Evolutionary conservation across 2,329 filamentous ascomycete species (phyloP).

Genomic region (Rutstroemia sp.): DNA sequence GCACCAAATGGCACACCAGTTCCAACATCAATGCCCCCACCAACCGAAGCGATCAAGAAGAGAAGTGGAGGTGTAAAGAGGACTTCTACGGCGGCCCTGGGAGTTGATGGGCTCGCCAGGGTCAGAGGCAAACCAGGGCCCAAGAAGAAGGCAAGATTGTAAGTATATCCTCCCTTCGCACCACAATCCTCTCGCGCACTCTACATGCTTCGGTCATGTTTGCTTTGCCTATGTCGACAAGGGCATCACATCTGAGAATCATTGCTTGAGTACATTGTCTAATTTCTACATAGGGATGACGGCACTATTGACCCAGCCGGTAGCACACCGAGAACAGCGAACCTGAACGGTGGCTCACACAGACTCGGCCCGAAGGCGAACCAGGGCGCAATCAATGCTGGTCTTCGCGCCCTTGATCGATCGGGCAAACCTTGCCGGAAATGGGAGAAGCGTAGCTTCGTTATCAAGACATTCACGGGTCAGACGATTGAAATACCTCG

Average conservation of each 20-base stretch:
- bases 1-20: slow-evolving; percentile 46
- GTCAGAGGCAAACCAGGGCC: slow-evolving; percentile 82
- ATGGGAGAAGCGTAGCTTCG: slow-evolving; percentile 79
- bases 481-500: slow-evolving; percentile 72
- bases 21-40: slow-evolving; percentile 51
- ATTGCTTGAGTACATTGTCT: slow-evolving; percentile 19
- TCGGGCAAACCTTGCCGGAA: slow-evolving; percentile 86
- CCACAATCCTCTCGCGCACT: background rate
- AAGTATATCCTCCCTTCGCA: slow-evolving; percentile 38
- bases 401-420: slow-evolving; percentile 86
- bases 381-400: slow-evolving; percentile 94
- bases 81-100: slow-evolving; percentile 54
- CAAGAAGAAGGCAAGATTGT: slow-evolving; percentile 94
- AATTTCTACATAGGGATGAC: slow-evolving; percentile 46
- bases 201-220: background rate
- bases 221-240: background rate
- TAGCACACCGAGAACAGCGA: slow-evolving; percentile 34
- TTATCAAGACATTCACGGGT: slow-evolving; percentile 88
- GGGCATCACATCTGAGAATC: background rate
- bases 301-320: slow-evolving; percentile 51
- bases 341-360: slow-evolving; percentile 40
- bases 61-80: slow-evolving; percentile 58
- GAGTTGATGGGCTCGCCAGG: slow-evolving; percentile 56
- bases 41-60: slow-evolving; percentile 59
- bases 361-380: slow-evolving; percentile 96